Percentiles rank a stretch among this genome's conserved stretches.
Evolutionary conservation across 768 basidiomycete genomes (phyloP).

Genomic region (Mycena haematopus): DNA sequence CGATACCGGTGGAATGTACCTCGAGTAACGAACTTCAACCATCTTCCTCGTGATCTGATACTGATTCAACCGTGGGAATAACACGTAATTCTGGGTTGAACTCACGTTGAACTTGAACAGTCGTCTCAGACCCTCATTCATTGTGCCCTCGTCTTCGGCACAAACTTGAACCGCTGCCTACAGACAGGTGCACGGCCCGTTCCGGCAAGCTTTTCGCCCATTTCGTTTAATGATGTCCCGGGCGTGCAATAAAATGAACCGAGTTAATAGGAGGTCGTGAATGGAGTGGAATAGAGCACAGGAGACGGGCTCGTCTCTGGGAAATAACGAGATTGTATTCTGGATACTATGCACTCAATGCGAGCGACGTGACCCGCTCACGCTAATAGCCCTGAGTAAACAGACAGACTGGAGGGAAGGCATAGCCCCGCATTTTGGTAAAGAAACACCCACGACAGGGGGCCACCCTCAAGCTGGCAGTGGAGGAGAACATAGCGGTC

Average conservation of each 20-base stretch:
- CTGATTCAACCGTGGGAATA: too few relatives aligned
- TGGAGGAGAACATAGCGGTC: not conserved
- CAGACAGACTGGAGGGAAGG: too few relatives aligned
- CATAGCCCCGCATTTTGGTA: constrained; percentile 6
- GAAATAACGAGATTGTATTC: constrained; percentile 2
- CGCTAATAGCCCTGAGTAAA: too few relatives aligned
- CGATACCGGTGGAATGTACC: too few relatives aligned
- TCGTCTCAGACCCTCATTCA: too few relatives aligned
- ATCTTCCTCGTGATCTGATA: too few relatives aligned
- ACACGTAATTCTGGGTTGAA: too few relatives aligned
- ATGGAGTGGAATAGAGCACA: not conserved
- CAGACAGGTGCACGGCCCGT: not conserved
- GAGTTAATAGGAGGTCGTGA: not conserved
- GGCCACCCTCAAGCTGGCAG: too few relatives aligned
- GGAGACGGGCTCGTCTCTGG: not conserved
- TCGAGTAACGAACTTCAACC: too few relatives aligned
- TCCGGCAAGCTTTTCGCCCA: constrained; percentile 4
- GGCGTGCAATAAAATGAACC: not conserved
- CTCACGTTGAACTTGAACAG: too few relatives aligned
- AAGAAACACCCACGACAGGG: not conserved
- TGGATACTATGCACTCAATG: constrained; percentile 16
- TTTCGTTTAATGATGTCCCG: not conserved
- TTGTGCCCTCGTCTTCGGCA: not conserved
- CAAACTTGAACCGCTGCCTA: constrained; percentile 6
- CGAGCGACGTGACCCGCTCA: too few relatives aligned